A percentile compares a stretch with the other conserved stretches of the same genome.
These are phyloP conservation scores for Paramecium sexaurelia DNA, from an alignment of 73 alveolate genomes.

Conservation along the genomic window DNA sequence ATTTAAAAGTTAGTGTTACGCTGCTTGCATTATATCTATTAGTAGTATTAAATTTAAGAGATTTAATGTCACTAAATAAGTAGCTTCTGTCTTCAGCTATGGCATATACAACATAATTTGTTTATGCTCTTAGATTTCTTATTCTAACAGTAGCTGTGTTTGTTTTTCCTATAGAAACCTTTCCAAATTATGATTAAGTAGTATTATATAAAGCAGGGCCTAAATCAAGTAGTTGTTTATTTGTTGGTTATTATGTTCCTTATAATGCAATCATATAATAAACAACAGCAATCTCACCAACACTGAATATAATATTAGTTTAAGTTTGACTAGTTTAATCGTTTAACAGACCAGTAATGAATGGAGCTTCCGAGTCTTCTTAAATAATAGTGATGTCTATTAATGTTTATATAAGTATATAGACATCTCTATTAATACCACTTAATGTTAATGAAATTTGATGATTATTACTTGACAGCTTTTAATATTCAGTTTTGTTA, in stretches of 20 bases:
- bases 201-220: slow-evolving; percentile 70
- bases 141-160: slow-evolving; percentile 57
- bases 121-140: slow-evolving; percentile 50
- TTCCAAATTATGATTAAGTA: slow-evolving; percentile 69
- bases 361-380: slow-evolving; percentile 64
- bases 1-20: slow-evolving; percentile 19
- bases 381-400: slow-evolving; percentile 31
- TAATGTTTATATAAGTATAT: not conserved
- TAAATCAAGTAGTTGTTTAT: slow-evolving; percentile 29
- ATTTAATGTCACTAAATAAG: slow-evolving; percentile 11
- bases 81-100: slow-evolving; percentile 64
- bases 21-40: slow-evolving; percentile 59
- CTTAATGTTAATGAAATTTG: slow-evolving; percentile 43
- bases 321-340: slow-evolving; percentile 56
- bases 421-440: slow-evolving; percentile 68
- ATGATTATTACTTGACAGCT: not conserved
- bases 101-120: slow-evolving; percentile 63
- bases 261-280: slow-evolving; percentile 69
- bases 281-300: slow-evolving; percentile 62
- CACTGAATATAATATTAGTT: slow-evolving; percentile 57
- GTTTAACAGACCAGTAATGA: slow-evolving; percentile 49
- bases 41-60: slow-evolving; percentile 23
- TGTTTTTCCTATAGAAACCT: slow-evolving; percentile 48
- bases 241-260: slow-evolving; percentile 68
- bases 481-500: slow-evolving; percentile 37